Evolutionary conservation across 495 filamentous ascomycete genomes (phyloP).

Genomic region (Talaromyces borbonicus): DNA sequence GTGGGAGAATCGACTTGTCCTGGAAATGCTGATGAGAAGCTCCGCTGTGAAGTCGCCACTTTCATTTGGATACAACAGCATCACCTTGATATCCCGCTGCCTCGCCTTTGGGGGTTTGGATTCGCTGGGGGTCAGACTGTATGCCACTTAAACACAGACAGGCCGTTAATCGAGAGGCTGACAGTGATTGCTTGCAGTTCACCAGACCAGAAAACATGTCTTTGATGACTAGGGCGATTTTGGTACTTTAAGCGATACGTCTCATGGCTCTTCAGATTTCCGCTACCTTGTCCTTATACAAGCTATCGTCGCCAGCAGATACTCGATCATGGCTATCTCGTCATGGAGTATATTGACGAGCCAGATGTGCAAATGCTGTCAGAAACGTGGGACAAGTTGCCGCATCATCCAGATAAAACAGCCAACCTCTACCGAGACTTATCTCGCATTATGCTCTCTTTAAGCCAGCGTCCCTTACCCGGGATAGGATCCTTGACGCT

Average conservation of each 20-base stretch:
- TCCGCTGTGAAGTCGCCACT: constrained; percentile 25
- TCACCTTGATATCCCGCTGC: constrained; percentile 14
- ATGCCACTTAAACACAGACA: not conserved
- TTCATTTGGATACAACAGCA: constrained; percentile 17
- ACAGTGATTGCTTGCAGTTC: constrained; percentile 15
- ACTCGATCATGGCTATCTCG: constrained; percentile 16
- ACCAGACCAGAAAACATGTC: constrained; percentile 15
- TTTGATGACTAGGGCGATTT: constrained; percentile 14
- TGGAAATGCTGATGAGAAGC: constrained; percentile 28
- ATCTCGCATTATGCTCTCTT: constrained; percentile 14
- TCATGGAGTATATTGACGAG: constrained; percentile 25
- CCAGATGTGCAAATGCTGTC: constrained; percentile 25
- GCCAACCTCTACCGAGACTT: constrained; percentile 17
- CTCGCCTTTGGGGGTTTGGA: constrained; percentile 24
- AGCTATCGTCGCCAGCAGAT: constrained; percentile 3
- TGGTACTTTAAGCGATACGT: too few species aligned
- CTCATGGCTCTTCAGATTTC: constrained; percentile 16
- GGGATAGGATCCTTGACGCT: constrained; percentile 13
- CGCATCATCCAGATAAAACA: constrained; percentile 10
- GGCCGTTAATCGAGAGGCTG: not conserved
- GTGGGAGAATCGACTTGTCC: constrained; percentile 21
- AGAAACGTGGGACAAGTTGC: constrained; percentile 17
- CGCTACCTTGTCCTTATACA: constrained; percentile 16
- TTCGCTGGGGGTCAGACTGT: constrained; percentile 21
- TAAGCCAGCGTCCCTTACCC: constrained; percentile 12